These are phyloP conservation scores for Hypoxylon subgilvum DNA, from an alignment of 495 filamentous ascomycete species.

Conservation along the genomic window DNA sequence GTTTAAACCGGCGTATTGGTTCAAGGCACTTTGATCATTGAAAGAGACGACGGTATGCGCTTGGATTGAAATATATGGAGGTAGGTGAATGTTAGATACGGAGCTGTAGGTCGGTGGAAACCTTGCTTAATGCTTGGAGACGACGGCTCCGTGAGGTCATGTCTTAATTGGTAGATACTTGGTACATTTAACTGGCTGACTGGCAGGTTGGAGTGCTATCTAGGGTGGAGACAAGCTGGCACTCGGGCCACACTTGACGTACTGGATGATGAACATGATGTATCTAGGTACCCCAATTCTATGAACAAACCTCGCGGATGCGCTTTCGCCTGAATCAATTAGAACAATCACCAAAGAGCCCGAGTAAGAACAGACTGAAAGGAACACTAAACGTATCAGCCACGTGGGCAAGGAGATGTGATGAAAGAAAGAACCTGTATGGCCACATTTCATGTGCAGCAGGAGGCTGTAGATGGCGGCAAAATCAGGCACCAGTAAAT, in stretches of 20 bases:
- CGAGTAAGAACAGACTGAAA: conserved; percentile 81
- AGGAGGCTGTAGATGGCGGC: no score
- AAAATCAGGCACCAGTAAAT: no score
- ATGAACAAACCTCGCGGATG: conserved; percentile 75
- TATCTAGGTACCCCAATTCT: no score
- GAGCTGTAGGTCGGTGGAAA: conserved; percentile 26
- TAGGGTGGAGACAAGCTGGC: conserved; percentile 76
- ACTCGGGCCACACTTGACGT: conserved; percentile 70
- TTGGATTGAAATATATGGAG: conserved; percentile 8
- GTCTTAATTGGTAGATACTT: conserved; percentile 25
- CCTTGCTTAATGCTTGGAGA: conserved; percentile 21
- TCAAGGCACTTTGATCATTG: conserved; percentile 3
- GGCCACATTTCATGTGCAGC: no score
- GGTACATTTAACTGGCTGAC: conserved; percentile 6
- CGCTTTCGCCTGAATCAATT: conserved; percentile 49
- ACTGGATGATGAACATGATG: no score
- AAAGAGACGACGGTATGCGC: no score
- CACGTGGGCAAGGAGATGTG: conserved; percentile 66
- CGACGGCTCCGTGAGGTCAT: conserved; percentile 35
- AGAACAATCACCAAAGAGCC: conserved; percentile 43
- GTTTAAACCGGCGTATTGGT: background rate
- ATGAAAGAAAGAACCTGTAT: conserved; percentile 43
- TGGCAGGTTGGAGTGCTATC: conserved; percentile 1
- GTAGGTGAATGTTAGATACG: background rate
- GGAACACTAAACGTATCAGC: conserved; percentile 99